A percentile compares a stretch with the other conserved stretches of the same genome.
These are phyloP conservation scores for Epicoccum nigrum DNA, from an alignment of 2,329 filamentous ascomycete genomes.

Conservation along the genomic window DNA sequence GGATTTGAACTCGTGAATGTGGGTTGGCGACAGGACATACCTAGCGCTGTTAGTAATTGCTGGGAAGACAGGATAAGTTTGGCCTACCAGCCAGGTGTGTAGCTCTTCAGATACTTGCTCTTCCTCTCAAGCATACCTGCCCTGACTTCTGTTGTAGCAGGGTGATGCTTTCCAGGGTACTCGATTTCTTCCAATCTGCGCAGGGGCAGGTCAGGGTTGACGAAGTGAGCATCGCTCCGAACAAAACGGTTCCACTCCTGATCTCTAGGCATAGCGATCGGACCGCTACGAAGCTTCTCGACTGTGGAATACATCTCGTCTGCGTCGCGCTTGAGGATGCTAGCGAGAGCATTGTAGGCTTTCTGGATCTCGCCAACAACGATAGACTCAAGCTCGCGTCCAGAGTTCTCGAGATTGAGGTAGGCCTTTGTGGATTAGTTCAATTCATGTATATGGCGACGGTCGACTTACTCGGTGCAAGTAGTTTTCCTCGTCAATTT, in stretches of 20 bases:
- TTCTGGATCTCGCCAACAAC: constrained; percentile 98
- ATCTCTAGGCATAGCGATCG: constrained; percentile 92
- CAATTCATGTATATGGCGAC: not conserved
- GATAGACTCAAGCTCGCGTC: constrained; percentile 92
- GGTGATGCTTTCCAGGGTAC: constrained; percentile 89
- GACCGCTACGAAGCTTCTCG: constrained; percentile 81
- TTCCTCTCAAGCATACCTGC: constrained; percentile 94
- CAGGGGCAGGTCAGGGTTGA: constrained; percentile 81
- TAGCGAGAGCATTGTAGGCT: constrained; percentile 91
- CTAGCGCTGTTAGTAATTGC: constrained; percentile 52
- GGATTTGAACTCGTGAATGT: constrained; percentile 99
- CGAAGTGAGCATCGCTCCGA: constrained; percentile 79
- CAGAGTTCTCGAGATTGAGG: constrained; percentile 90
- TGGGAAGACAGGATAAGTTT: not conserved
- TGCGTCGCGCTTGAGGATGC: constrained; percentile 88
- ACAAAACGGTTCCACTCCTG: constrained; percentile 89
- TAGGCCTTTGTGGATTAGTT: constrained; percentile 69
- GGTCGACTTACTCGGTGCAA: constrained; percentile 74
- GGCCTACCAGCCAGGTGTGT: constrained; percentile 88
- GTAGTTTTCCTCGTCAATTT: constrained; percentile 97
- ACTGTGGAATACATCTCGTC: constrained; percentile 79
- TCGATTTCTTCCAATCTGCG: constrained; percentile 81
- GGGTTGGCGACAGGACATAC: constrained; percentile 95
- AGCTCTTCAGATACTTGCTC: constrained; percentile 98
- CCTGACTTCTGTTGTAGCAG: constrained; percentile 81